These are phyloP conservation scores for Fusarium sp. DNA, from an alignment of 2,329 filamentous ascomycete species.

Conservation along the genomic window DNA sequence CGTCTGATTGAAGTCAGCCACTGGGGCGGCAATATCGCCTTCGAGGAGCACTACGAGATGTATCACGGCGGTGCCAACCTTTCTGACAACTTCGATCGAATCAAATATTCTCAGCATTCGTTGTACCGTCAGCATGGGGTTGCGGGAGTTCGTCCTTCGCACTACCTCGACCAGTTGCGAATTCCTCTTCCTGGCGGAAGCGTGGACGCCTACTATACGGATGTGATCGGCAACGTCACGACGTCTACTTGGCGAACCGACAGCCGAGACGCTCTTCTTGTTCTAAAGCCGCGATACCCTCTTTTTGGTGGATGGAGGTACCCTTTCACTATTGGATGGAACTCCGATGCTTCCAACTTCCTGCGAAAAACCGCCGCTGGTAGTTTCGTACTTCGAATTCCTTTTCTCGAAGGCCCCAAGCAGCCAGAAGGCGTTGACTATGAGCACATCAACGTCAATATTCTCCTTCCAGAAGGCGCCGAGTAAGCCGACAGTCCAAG, in stretches of 20 bases:
- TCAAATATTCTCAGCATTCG: slow-evolving; percentile 76
- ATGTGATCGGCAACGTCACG: slow-evolving; percentile 96
- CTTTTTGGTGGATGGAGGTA: slow-evolving; percentile 98
- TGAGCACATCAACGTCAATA: slow-evolving; percentile 78
- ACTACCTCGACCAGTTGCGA: slow-evolving; percentile 82
- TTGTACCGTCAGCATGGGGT: slow-evolving; percentile 69
- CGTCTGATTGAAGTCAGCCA: slow-evolving; percentile 95
- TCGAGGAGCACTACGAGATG: slow-evolving; percentile 92
- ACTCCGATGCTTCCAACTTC: slow-evolving; percentile 82
- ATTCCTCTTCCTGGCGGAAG: slow-evolving; percentile 84
- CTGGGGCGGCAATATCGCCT: slow-evolving; percentile 96
- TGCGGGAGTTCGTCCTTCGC: slow-evolving; percentile 64
- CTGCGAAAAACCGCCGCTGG: slow-evolving; percentile 74
- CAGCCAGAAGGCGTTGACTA: slow-evolving; percentile 88
- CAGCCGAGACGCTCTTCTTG: slow-evolving; percentile 81
- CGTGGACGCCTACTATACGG: slow-evolving; percentile 90
- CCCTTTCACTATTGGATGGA: slow-evolving; percentile 96
- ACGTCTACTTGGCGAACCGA: slow-evolving; percentile 87
- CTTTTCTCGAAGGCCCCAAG: slow-evolving; percentile 93
- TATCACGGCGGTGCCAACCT: slow-evolving; percentile 87
- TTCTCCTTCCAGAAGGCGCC: slow-evolving; percentile 92
- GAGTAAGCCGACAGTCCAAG: slow-evolving; percentile 64
- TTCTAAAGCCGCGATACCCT: slow-evolving; percentile 95
- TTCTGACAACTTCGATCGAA: slow-evolving; percentile 76
- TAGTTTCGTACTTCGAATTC: slow-evolving; percentile 87